These are phyloP conservation scores for Singerocomus rubriflavus DNA, from an alignment of 1,284 basidiomycete genomes.

Conservation along the genomic window DNA sequence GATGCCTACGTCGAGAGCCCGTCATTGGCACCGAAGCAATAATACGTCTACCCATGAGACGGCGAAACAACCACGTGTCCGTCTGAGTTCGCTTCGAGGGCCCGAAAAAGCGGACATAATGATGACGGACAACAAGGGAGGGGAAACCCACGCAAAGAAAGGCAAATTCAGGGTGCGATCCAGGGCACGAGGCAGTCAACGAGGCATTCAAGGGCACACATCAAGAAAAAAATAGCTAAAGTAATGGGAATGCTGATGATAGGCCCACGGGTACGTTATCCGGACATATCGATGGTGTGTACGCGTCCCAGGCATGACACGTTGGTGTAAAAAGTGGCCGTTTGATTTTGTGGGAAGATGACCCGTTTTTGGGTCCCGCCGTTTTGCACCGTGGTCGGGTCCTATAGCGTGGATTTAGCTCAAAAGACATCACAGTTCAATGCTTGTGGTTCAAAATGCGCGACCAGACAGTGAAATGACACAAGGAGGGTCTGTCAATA, in stretches of 20 bases:
- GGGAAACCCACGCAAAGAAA: background rate
- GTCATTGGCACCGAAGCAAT: too few relatives aligned
- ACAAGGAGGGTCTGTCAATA: background rate
- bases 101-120: too few relatives aligned
- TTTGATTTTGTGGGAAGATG: background rate
- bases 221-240: background rate
- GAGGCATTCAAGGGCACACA: constrained; percentile 14
- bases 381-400: too few relatives aligned
- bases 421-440: background rate
- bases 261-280: background rate
- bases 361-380: background rate
- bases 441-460: background rate
- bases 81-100: too few relatives aligned
- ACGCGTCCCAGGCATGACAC: background rate
- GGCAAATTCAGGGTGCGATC: background rate
- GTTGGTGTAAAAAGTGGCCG: background rate
- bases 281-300: background rate
- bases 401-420: background rate
- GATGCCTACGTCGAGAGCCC: too few relatives aligned
- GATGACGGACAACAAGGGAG: too few relatives aligned
- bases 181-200: constrained; percentile 15
- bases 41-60: too few relatives aligned
- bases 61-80: too few relatives aligned
- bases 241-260: background rate
- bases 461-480: background rate